Evolutionary conservation across 2,329 filamentous ascomycete genomes (phyloP), one percentile per base, ranked within the genome.

Genomic region (Penicillium sclerotiorum): DNA sequence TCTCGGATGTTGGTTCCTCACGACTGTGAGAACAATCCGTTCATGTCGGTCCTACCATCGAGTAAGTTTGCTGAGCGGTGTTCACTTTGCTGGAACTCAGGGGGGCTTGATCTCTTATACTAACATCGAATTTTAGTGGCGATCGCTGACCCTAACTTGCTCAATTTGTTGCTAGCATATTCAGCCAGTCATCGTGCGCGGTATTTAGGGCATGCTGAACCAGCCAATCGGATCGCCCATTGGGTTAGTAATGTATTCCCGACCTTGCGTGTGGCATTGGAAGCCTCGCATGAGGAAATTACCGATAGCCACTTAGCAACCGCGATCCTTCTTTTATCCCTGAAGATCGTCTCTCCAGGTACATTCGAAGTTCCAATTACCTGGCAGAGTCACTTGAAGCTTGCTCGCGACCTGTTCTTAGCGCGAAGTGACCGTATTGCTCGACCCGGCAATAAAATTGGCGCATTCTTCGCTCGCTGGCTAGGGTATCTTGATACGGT

Each of bases 401-500:
- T 90, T 45, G 89, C 90, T 1, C 83, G 90, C 2, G 82, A 87
- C 60, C 83, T 95, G 58, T 91, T 93, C 60, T 76, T 84, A 12
- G 80, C 84, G 3, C 83, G 88, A 6, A 82, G 84, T 17, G 78
- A 83, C 8, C 78, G 81, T 44, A 71, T 77, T 22, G 80, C 80
- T 70, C 71, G 61, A 78, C 73, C 59, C 69, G 77, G 47, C 62
- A 80, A 62, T 78, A 85, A 62, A 76, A 82, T 62, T 77, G 89
- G 47, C 80, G 85, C 87, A 45, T 94, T 95, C 63, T 78, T 94
- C 8, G 86, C 83, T 58, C 84, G 88, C 50, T 95, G 90, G 90
- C 87, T 94, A 56, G 87, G 87, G 1, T 94, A 94, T 69, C 79
- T 95, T 17, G 89, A 94, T 63, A 84, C 94, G 1, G 75, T 94